Percentiles rank a stretch among this genome's conserved stretches.
Evolutionary conservation across 768 basidiomycete species (phyloP).

Genomic region (Xerocomus spinulosus): DNA sequence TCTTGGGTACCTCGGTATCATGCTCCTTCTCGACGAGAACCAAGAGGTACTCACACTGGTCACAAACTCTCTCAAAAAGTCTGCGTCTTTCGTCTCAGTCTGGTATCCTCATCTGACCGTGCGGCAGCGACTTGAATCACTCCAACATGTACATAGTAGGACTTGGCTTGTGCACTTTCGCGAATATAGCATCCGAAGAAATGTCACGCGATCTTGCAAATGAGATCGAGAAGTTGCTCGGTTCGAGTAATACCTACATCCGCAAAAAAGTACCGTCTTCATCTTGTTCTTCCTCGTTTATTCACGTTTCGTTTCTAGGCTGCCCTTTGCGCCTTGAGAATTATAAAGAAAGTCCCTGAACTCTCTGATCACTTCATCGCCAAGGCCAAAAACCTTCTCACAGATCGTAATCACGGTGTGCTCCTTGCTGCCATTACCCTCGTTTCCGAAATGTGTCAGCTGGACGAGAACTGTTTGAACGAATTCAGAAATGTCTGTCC

Average conservation of each 20-base stretch:
- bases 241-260: conserved; percentile 97
- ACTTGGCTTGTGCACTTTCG: conserved; percentile 94
- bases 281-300: not conserved
- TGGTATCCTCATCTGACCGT: conserved; percentile 8
- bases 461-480: conserved; percentile 64
- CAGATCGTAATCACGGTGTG: conserved; percentile 96
- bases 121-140: conserved; percentile 92
- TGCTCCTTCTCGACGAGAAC: conserved; percentile 95
- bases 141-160: conserved; percentile 99
- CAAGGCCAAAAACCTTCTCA: conserved; percentile 86
- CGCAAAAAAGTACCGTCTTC: conserved; percentile 78
- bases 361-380: conserved; percentile 86
- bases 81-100: conserved; percentile 6
- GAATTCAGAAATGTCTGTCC: conserved; percentile 83
- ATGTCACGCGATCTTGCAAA: conserved; percentile 98
- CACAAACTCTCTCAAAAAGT: conserved; percentile 99
- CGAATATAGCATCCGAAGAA: conserved; percentile 98
- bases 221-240: conserved; percentile 95
- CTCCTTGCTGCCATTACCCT: conserved; percentile 91
- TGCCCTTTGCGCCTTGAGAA: conserved; percentile 88
- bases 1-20: conserved; percentile 94
- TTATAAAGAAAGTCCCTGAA: conserved; percentile 95
- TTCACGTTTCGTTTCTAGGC: conserved; percentile 48
- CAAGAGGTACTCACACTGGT: conserved; percentile 96
- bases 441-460: conserved; percentile 89